Base-by-base conservation (phyloP, 805 yeast species). In the Candida oleophila region DNA sequence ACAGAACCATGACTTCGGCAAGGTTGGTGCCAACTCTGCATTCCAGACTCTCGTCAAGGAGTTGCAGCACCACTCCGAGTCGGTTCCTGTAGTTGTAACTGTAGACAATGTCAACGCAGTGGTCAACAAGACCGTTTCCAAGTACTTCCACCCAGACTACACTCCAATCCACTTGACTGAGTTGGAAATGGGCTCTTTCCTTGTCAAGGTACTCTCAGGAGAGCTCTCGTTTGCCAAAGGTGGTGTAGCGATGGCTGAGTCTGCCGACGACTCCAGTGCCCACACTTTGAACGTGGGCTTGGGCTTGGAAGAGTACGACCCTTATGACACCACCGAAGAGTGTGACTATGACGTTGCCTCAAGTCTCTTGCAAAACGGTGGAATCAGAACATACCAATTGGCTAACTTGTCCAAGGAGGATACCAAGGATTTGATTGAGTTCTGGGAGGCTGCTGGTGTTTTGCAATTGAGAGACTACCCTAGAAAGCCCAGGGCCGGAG, bases 71-170 rank as follows among this genome's bases (percentile, higher is more conserved):
- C 57, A 56, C 33, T 88, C 87, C 51, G 49, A 64, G 2, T n/a
- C 16, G 7, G 62, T 70, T 34, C 91, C 92, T 3, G 84, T 85
- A 8, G 69, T 79, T 43, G 71, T 89, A 38, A 75, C 95, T 2
- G 74, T 89, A 38, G 97, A 90, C 62, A 83, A 87, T 59, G 75
- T 89, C 59, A 82, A 88, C 49, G 80, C 83, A 2, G 65, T 88
- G 47, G 62, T 82, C 11, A 77, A 82, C 34, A 57, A 66, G 25
- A 74, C 86, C 4, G 64, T 65, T 44, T 79, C 96, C 7, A 73
- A 68, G 36, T 89, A 90, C 68, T 76, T 78, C 55, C 77, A 83
- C 57, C 64, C 75, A 1, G 69, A 79, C 20, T 81, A 82, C 66
- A 62, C 68, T 36, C 75, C 75, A 8, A 77, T 90, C 46, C 80